phyloP scores from a whole-genome alignment of 257 asterid species.

The Eustoma russellianum region DNA sequence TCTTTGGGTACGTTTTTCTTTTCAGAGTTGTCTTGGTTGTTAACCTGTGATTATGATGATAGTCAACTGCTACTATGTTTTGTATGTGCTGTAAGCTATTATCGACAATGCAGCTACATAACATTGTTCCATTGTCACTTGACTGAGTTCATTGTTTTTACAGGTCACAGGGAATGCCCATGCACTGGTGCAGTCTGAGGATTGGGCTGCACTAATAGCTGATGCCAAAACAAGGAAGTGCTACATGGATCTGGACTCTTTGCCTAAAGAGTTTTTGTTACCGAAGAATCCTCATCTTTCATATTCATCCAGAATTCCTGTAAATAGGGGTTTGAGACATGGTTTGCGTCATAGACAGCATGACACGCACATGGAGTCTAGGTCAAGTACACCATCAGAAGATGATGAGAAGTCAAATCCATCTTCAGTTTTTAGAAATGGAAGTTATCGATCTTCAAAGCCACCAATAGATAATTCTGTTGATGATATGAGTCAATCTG shows the following conservation, averaged over 20 bases:
- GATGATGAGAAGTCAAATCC: conserved; percentile 72
- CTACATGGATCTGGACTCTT: conserved; percentile 82
- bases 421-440: conserved; percentile 41
- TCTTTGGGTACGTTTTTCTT: conserved; percentile 64
- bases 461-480: conserved; percentile 43
- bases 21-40: not conserved
- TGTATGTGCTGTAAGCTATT: too few relatives aligned
- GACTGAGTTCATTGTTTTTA: not conserved
- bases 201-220: conserved; percentile 85
- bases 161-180: conserved; percentile 98
- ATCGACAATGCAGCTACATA: too few relatives aligned
- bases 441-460: conserved; percentile 50
- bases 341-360: conserved; percentile 67
- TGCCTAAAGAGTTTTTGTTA: conserved; percentile 75
- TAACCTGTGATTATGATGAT: not conserved
- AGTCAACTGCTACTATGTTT: not conserved
- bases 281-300: conserved; percentile 35
- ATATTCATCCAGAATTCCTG: conserved; percentile 40
- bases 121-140: too few relatives aligned
- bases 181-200: conserved; percentile 73
- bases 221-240: conserved; percentile 82
- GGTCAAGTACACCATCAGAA: conserved; percentile 92
- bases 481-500: conserved; percentile 60
- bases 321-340: conserved; percentile 55
- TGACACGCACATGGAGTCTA: conserved; percentile 65